A percentile compares a stretch with the other conserved stretches of the same genome.
Conservation (phyloP, 495 filamentous ascomycete genomes). For the Cetradonia linearis region DNA sequence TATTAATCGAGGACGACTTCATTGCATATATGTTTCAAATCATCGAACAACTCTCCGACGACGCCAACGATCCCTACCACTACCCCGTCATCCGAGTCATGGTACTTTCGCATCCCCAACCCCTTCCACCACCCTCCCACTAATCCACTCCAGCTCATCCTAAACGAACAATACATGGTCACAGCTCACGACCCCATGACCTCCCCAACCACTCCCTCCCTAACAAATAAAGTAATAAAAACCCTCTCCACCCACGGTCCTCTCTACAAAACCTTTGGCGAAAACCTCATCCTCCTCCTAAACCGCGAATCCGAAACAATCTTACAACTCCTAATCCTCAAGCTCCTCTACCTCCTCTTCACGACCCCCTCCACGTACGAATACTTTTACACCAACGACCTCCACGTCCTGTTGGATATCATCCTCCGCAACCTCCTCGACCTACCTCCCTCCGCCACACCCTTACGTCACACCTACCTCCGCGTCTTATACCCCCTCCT, state of each 20-base stretch:
- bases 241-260: constrained; percentile 67
- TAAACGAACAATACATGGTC: constrained; percentile 99
- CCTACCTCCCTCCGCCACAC: constrained; percentile 67
- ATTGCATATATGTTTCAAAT: constrained; percentile 74
- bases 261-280: constrained; percentile 85
- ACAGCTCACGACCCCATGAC: constrained; percentile 44
- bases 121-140: neutral
- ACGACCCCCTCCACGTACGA: constrained; percentile 84
- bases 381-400: constrained; percentile 97
- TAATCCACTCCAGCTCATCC: constrained; percentile 56
- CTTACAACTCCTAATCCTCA: constrained; percentile 86
- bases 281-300: constrained; percentile 91
- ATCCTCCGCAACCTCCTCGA: constrained; percentile 93
- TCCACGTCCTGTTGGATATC: constrained; percentile 89
- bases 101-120: constrained; percentile 40
- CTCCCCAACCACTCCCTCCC: constrained; percentile 28
- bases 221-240: constrained; percentile 93
- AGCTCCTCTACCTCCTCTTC: constrained; percentile 89
- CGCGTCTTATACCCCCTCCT: constrained; percentile 86
- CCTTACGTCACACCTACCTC: constrained; percentile 93
- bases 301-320: constrained; percentile 94
- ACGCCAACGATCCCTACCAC: constrained; percentile 89
- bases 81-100: constrained; percentile 90
- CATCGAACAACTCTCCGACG: constrained; percentile 81
- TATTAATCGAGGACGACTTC: constrained; percentile 72